These are phyloP conservation scores for Secale cereale DNA, from an alignment of 176 grass and related monocot species.

Conservation along the genomic window DNA sequence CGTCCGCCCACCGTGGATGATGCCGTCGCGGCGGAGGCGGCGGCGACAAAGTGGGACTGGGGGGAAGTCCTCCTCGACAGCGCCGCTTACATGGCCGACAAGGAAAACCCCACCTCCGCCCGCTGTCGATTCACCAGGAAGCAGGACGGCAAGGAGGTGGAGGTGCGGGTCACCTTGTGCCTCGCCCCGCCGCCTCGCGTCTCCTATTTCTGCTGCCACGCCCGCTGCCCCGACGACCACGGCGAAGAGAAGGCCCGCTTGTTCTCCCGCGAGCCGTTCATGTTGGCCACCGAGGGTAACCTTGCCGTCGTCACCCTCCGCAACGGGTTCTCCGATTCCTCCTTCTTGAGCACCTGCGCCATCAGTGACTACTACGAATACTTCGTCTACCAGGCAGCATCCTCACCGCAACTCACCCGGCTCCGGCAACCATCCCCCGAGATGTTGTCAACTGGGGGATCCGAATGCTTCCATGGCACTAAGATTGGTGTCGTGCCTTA, in stretches of 20 bases:
- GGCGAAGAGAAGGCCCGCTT: neutral
- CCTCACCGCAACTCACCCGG: neutral
- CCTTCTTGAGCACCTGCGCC: neutral
- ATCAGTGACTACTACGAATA: neutral
- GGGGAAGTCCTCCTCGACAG: neutral
- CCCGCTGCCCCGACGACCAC: neutral
- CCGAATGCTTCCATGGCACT: neutral
- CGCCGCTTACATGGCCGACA: neutral
- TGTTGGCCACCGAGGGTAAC: neutral
- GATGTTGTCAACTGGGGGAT: neutral
- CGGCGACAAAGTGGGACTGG: neutral
- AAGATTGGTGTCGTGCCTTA: neutral
- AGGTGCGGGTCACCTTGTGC: neutral
- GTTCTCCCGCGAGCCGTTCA: neutral
- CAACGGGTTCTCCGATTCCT: neutral
- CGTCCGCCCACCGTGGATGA: neutral
- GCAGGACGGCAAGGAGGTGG: neutral
- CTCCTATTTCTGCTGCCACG: neutral
- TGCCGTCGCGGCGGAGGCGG: neutral
- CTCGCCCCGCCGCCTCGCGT: neutral
- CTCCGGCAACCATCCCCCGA: neutral
- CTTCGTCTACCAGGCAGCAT: neutral
- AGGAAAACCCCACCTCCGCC: neutral
- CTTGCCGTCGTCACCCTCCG: neutral
- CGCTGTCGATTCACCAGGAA: neutral